Base-by-base conservation (phyloP, 352 stramenopile species). In the Phytophthora vignae region DNA sequence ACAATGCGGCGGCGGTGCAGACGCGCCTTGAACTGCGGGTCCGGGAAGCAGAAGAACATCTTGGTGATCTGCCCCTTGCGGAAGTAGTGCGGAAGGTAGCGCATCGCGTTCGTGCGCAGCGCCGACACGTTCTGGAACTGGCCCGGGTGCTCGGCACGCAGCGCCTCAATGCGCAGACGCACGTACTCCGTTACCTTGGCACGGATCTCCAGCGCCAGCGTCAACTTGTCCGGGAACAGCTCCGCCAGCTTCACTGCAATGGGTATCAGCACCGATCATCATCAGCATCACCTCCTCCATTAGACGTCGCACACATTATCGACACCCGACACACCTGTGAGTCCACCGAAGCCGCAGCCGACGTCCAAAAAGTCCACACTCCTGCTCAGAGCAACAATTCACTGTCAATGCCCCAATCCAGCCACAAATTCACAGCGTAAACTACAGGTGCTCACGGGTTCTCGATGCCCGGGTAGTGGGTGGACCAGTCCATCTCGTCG, bases 11-110 rank as follows among this genome's bases (percentile, higher is more conserved):
- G 89, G 46, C 92, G 90, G 79, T 99, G 96, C 81, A 99, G 99
- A 74, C 99, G 99, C 63, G 91, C 85, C 82, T 99, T 99, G 77
- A 99, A 99, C 79, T 99, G 97, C 33, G 98, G 98, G 82, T 99
- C 98, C 52, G 98, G 97, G 82, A 99, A 99, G 79, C 97, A 99
- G 83, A 99, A 99, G 81, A 99, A 99, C 49, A 99, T 91, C 81
- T 99, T 99, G 17, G 89, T 78, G 15, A 99, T 82, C 67, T 96
- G 89, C 3, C 87, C 87, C 67, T 96, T 96, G 50, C 67, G 72
- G 67, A 96, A 94, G 77, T 94, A 96, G 66, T 96, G 87, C 49
- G 89, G 87, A 55, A 96, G 56, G 75, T 96, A 96, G 31, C 87
- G 97, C 97, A 99, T 99, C 7, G 96, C 95, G 76, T 99, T 99